Base-by-base conservation (phyloP, 352 stramenopile genomes). In the Globisporangium megalacanthum region DNA sequence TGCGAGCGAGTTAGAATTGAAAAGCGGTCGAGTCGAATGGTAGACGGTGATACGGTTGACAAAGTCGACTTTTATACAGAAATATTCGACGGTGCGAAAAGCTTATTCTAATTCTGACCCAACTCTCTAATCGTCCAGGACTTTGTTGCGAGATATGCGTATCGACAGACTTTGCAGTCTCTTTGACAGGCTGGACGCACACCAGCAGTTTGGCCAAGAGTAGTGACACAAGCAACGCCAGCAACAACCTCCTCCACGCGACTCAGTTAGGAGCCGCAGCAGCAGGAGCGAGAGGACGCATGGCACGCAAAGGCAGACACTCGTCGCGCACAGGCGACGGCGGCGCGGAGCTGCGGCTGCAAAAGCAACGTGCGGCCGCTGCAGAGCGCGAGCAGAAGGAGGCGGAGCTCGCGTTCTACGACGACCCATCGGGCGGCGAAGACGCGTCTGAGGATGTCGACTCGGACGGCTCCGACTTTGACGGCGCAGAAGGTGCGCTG, bases 341-440 rank as follows among this genome's bases (percentile, higher is more conserved):
- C 66, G 82, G 80, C 47, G 80, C 66, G 13, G 80, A 92, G 72
- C 47, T 89, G 49, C 82, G 84, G 47, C 67, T 82, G 58, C 73
- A 83, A 49, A 84, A 89, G 59, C 62, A 82, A 60, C 69, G 87
- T 56, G 56, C 88, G 25, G 80, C 87, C 48, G 69, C 69, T 0
- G 82, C 79, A 8, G 64, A 88, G 66, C 64, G 71, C 25, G 77
- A 61, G 19, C 69, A 91, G 52, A 75, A 90, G 55, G 46, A 75
- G 2, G 77, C 77, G 42, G 82, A 94, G 72, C 69, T 94, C n/a
- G 74, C 79, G 60, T 92, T 94, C 71, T 89, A 80, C 53, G 84
- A 92, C 61, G 80, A 94, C 45, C 84, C 84, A 54, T 94, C 84
- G 2, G 81, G 88, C 42, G 73, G 88, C 60, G 81, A 94, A 33